Conservation (phyloP, 2,329 filamentous ascomycete genomes). For the Curvularia sp. region DNA sequence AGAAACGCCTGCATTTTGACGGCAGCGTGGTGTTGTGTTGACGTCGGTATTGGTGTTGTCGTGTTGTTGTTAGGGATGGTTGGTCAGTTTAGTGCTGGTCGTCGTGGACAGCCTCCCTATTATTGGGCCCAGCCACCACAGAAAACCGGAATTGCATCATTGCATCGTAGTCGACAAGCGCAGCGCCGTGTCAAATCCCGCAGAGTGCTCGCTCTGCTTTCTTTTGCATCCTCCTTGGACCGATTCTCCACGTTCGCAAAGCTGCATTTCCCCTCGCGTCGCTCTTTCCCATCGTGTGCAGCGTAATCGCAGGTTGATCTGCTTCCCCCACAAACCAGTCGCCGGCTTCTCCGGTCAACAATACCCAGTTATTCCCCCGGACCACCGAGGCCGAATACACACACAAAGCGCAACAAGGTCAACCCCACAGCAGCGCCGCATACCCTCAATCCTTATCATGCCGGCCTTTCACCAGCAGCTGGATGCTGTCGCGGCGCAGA, state of each 20-base stretch:
- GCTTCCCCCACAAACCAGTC: constrained; percentile 29
- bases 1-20: neutral
- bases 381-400: constrained; percentile 24
- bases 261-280: constrained; percentile 8
- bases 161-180: constrained; percentile 26
- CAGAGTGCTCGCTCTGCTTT: constrained; percentile 16
- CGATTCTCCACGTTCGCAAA: constrained; percentile 6
- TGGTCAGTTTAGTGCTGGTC: neutral
- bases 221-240: constrained; percentile 11
- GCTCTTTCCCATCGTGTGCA: constrained; percentile 14
- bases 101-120: constrained; percentile 33
- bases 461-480: constrained; percentile 35
- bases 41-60: neutral
- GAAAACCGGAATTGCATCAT: constrained; percentile 41
- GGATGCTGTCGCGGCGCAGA: constrained; percentile 31
- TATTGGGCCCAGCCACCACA: constrained; percentile 41
- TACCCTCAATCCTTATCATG: constrained; percentile 27
- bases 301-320: constrained; percentile 17
- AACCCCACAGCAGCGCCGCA: constrained; percentile 22
- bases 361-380: constrained; percentile 26
- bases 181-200: constrained; percentile 25
- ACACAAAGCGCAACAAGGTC: constrained; percentile 9
- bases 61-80: neutral
- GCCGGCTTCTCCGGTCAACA: constrained; percentile 31
- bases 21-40: constrained; percentile 19